Evolutionary conservation across 768 basidiomycete genomes (phyloP).

Genomic region (Russula virescens): DNA sequence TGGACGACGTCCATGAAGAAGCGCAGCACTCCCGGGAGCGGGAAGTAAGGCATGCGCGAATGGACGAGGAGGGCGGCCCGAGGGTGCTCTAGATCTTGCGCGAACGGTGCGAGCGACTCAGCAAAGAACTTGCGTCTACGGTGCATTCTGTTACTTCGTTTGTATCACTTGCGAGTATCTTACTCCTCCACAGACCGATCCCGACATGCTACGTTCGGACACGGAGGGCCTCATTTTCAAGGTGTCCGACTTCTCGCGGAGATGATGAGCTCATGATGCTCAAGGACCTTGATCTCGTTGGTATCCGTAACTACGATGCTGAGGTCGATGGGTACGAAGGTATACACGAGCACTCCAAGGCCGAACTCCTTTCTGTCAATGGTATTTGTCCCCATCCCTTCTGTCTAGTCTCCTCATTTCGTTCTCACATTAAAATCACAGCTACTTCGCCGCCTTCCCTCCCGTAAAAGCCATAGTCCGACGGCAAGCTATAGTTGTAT

Average conservation of each 20-base stretch:
- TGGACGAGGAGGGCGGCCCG: conserved; percentile 57
- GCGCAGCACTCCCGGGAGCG: conserved; percentile 54
- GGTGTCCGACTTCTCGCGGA: conserved; percentile 51
- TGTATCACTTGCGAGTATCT: neutral
- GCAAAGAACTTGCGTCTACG: conserved; percentile 48
- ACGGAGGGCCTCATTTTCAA: conserved; percentile 58
- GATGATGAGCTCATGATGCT: conserved; percentile 87
- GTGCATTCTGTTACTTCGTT: conserved; percentile 26
- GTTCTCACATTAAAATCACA: too few species aligned
- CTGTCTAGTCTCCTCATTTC: too few species aligned
- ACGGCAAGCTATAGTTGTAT: too few species aligned
- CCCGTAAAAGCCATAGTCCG: too few species aligned
- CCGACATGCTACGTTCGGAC: conserved; percentile 73
- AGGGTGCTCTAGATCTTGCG: conserved; percentile 58
- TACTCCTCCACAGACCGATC: conserved; percentile 41
- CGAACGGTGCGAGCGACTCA: conserved; percentile 58
- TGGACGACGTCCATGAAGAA: conserved; percentile 63
- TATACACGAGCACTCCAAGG: too few species aligned
- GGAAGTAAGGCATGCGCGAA: conserved; percentile 50
- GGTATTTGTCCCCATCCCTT: too few species aligned
- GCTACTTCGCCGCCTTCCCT: too few species aligned
- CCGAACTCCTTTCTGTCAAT: too few species aligned
- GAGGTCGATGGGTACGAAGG: conserved; percentile 33
- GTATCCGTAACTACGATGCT: conserved; percentile 59
- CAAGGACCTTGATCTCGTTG: conserved; percentile 72